Evolutionary conservation across 1,284 basidiomycete species (phyloP).

Genomic region (Sanghuangporus sanghuang): DNA sequence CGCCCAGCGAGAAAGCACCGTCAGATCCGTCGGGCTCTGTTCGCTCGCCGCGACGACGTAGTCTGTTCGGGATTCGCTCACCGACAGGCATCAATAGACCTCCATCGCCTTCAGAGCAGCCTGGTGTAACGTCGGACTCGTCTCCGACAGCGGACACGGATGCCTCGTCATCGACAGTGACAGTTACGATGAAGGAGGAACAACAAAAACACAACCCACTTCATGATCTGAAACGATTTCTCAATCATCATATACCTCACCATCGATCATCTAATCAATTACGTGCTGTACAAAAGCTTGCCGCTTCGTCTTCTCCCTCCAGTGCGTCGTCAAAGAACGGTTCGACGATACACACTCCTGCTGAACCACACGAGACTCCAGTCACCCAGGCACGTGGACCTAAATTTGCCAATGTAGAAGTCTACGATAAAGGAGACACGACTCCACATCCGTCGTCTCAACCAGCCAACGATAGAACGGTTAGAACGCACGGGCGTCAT

Average conservation of each 20-base stretch:
- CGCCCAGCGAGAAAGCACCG: constrained; percentile 13
- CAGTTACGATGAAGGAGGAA: constrained; percentile 26
- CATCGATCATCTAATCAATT: constrained; percentile 15
- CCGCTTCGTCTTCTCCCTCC: constrained; percentile 15
- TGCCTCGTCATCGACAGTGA: constrained; percentile 30
- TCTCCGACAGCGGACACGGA: background rate
- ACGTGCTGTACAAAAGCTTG: constrained; percentile 14
- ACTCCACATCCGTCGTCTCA: constrained; percentile 19
- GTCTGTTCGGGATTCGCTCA: constrained; percentile 13
- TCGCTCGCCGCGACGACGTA: constrained; percentile 10
- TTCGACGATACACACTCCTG: constrained; percentile 30
- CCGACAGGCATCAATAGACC: constrained; percentile 1
- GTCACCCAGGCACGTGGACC: constrained; percentile 32
- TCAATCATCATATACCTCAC: constrained; percentile 83
- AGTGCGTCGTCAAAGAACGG: constrained; percentile 8
- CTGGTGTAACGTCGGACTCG: background rate
- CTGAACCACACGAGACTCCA: constrained; percentile 31
- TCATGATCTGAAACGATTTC: constrained; percentile 87
- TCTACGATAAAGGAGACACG: constrained; percentile 29
- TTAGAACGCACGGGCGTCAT: background rate
- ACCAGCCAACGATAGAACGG: background rate
- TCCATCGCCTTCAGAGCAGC: constrained; percentile 4
- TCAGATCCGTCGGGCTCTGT: background rate
- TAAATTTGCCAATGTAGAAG: constrained; percentile 33
- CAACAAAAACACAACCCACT: constrained; percentile 46